These are phyloP conservation scores for Senna siamea DNA, from an alignment of 306 rosid species.

Conservation along the genomic window DNA sequence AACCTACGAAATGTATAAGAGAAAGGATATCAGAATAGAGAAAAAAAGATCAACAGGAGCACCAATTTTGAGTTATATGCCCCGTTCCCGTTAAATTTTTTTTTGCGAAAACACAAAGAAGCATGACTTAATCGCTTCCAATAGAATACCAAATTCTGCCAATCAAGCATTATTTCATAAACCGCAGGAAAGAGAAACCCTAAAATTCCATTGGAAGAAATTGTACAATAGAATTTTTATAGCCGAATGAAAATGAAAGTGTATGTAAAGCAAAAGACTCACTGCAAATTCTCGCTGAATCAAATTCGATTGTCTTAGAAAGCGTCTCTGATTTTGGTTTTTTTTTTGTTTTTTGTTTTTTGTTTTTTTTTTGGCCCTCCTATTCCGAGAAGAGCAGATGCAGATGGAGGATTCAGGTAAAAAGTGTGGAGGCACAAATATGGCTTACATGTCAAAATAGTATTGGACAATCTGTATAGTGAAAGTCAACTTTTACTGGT, in stretches of 20 bases:
- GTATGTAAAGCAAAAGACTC: conserved; percentile 32
- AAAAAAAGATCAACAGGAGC: neutral
- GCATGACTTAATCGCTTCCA: neutral
- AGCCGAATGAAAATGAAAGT: neutral
- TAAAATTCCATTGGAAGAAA: conserved; percentile 32
- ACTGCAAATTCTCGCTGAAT: conserved; percentile 54
- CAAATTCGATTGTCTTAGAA: conserved; percentile 46
- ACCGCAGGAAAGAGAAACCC: conserved; percentile 36
- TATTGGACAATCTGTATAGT: no score
- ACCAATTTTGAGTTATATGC: conserved; percentile 22
- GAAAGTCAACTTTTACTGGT: no score
- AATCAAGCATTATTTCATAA: neutral
- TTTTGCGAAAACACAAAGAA: neutral
- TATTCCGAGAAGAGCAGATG: conserved; percentile 9
- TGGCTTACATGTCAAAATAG: no score
- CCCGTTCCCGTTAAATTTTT: neutral
- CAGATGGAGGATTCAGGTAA: neutral
- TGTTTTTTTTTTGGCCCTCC: no score
- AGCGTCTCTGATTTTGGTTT: conserved; percentile 31
- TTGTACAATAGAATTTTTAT: neutral
- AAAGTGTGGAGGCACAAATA: no score
- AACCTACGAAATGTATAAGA: neutral
- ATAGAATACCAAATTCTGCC: neutral
- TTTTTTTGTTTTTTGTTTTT: no score
- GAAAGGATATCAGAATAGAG: neutral